A percentile compares a stretch with the other conserved stretches of the same genome.
These are phyloP conservation scores for Fusarium pseudoanthophilum DNA, from an alignment of 2,329 filamentous ascomycete species.

Conservation along the genomic window DNA sequence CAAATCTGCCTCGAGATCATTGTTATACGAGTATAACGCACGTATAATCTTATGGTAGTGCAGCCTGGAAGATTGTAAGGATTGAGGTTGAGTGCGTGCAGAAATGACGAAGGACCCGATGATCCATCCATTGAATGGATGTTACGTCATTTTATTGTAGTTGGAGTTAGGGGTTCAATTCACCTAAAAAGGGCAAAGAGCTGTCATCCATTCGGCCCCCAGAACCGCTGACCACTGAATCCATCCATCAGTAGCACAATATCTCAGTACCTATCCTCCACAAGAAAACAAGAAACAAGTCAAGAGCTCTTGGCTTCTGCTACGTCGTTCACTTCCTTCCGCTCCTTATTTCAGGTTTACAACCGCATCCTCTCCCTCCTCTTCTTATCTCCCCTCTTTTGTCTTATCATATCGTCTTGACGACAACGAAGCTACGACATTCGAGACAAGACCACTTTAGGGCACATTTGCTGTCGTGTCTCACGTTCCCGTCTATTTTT, in stretches of 20 bases:
- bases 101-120: constrained; percentile 24
- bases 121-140: background rate
- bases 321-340: constrained; percentile 16
- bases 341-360: background rate
- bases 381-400: background rate
- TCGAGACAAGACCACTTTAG: constrained; percentile 5
- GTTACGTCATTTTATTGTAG: constrained; percentile 23
- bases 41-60: background rate
- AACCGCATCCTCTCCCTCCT: background rate
- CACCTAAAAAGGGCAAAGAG: constrained; percentile 1
- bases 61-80: background rate
- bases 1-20: background rate
- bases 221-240: constrained; percentile 6
- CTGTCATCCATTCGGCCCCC: constrained; percentile 15
- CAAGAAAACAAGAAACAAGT: constrained; percentile 22
- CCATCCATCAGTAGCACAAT: background rate
- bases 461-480: constrained; percentile 11
- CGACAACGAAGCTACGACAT: background rate
- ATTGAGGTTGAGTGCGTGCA: constrained; percentile 10
- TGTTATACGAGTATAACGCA: background rate
- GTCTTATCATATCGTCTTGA: constrained; percentile 2
- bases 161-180: constrained; percentile 21
- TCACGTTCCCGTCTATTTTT: constrained; percentile 8
- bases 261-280: background rate
- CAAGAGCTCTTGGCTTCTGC: constrained; percentile 23